A percentile compares a stretch with the other conserved stretches of the same genome.
phyloP scores from a whole-genome alignment of 768 basidiomycete genomes.

The Kwoniella sp. region DNA sequence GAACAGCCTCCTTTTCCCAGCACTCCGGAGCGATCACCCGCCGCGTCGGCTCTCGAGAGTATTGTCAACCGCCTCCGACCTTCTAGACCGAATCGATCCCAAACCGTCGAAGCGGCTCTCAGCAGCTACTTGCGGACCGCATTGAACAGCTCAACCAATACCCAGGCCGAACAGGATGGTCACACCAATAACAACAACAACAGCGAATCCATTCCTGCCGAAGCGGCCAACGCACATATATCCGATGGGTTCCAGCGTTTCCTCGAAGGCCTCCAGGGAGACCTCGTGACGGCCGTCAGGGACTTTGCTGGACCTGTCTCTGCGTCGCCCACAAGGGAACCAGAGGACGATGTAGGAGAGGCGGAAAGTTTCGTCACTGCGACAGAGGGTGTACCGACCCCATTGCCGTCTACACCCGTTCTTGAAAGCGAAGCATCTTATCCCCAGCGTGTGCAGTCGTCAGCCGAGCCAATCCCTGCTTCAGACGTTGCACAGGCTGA shows the following conservation, averaged over 20 bases:
- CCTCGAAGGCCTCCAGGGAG: conserved; percentile 35
- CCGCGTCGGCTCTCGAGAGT: conserved; percentile 28
- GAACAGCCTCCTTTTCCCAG: conserved; percentile 49
- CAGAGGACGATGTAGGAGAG: conserved; percentile 1
- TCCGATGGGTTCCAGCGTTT: conserved; percentile 37
- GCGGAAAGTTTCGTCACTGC: conserved; percentile 19
- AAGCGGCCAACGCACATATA: conserved; percentile 4
- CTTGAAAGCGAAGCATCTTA: neutral
- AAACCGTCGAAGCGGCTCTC: conserved; percentile 45
- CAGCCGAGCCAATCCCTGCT: neutral
- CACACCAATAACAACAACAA: conserved; percentile 4
- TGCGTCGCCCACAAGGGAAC: neutral
- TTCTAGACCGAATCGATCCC: conserved; percentile 17
- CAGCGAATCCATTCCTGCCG: conserved; percentile 28
- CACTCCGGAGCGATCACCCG: conserved; percentile 62
- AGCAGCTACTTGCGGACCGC: conserved; percentile 59
- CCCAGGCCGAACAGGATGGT: too few relatives aligned
- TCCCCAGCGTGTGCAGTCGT: neutral
- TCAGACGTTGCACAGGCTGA: neutral
- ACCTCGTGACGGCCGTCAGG: conserved; percentile 36
- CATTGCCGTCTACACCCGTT: neutral
- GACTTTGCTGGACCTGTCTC: conserved; percentile 32
- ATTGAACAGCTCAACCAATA: conserved; percentile 39
- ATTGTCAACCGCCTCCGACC: conserved; percentile 38
- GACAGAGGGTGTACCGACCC: conserved; percentile 6